Evolutionary conservation across 345 rosid genomes (phyloP).

Genomic region (Mallotus nudiflorus): DNA sequence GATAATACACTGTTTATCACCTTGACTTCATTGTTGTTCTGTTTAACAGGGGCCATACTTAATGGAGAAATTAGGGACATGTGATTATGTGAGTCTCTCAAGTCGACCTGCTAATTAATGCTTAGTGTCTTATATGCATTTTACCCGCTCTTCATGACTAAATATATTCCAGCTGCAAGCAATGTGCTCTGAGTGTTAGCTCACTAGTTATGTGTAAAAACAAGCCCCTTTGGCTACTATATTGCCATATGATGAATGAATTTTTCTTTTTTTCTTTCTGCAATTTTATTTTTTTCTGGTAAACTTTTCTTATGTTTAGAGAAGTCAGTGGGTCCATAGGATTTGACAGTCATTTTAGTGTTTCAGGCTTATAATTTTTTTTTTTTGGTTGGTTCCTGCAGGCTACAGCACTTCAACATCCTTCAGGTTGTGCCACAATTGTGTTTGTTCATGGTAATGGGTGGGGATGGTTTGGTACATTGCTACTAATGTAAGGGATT

Average conservation of each 20-base stretch:
- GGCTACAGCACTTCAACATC: constrained; percentile 75
- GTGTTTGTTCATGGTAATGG: constrained; percentile 55
- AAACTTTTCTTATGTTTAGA: not conserved
- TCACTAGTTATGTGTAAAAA: not conserved
- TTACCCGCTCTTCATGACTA: not conserved
- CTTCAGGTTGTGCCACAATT: constrained; percentile 79
- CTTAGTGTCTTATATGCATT: constrained; percentile 1
- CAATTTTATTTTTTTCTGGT: not conserved
- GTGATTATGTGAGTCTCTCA: constrained; percentile 73
- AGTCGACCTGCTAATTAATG: constrained; percentile 13
- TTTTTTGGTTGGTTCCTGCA: constrained; percentile 22
- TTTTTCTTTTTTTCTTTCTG: too few relatives aligned
- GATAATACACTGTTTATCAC: constrained; percentile 18
- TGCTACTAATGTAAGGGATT: constrained; percentile 54
- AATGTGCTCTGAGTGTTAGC: not conserved
- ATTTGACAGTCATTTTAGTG: constrained; percentile 4
- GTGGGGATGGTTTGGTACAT: constrained; percentile 81
- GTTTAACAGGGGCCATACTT: constrained; percentile 66
- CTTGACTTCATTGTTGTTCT: constrained; percentile 20
- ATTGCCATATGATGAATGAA: not conserved
- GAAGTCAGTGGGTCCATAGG: not conserved
- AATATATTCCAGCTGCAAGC: not conserved
- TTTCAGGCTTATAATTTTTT: constrained; percentile 20
- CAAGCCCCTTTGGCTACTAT: not conserved
- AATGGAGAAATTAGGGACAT: constrained; percentile 56